phyloP scores from a whole-genome alignment of 345 rosid species.

The Cardamine occulta region DNA sequence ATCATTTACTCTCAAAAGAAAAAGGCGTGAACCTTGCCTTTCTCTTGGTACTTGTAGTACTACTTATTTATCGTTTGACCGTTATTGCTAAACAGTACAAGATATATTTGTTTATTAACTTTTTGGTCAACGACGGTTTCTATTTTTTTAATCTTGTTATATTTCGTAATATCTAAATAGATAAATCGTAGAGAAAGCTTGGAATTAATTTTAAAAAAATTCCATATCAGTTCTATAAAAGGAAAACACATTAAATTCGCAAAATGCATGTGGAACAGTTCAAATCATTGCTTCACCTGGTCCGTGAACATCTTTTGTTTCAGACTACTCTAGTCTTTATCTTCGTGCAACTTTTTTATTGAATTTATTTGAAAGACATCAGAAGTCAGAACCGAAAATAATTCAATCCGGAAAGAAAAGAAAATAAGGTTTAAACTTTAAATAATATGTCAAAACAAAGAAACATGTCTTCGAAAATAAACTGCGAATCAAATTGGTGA shows the following conservation, averaged over 20 bases:
- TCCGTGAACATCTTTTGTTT: neutral
- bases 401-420: neutral
- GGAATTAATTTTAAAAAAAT: neutral
- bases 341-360: neutral
- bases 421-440: neutral
- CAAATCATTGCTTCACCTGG: neutral
- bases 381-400: neutral
- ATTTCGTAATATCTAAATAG: neutral
- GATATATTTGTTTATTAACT: neutral
- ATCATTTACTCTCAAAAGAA: neutral
- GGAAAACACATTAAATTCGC: neutral
- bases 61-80: conserved; percentile 14
- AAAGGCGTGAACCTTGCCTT: conserved; percentile 33
- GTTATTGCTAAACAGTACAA: neutral
- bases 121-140: conserved; percentile 7
- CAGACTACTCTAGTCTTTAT: neutral
- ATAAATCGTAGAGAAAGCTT: neutral
- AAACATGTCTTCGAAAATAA: neutral
- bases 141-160: neutral
- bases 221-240: neutral
- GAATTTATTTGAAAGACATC: neutral
- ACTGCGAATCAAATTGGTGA: neutral
- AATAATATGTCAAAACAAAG: neutral
- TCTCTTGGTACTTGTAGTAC: conserved; percentile 1
- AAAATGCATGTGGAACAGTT: neutral